A percentile compares a stretch with the other conserved stretches of the same genome.
Evolutionary conservation across 1,284 basidiomycete genomes (phyloP).

Genomic region (Bondarzewia mesenterica): DNA sequence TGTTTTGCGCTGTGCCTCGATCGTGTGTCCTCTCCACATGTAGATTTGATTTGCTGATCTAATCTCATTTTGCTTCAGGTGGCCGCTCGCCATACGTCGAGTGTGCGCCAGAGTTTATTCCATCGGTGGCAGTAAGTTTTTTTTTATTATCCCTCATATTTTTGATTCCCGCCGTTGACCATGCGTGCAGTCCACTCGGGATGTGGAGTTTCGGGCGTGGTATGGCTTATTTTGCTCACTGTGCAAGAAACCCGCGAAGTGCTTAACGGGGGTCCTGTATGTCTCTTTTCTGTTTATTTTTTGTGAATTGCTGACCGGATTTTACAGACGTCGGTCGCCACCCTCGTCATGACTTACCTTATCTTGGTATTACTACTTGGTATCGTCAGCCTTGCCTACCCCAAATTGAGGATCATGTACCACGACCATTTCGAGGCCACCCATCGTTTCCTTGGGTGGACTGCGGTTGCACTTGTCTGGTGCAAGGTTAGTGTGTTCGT

Average conservation of each 20-base stretch:
- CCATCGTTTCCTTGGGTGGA: conserved; percentile 53
- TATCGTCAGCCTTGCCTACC: conserved; percentile 43
- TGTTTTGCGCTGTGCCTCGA: conserved; percentile 39
- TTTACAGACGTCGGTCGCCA: conserved; percentile 35
- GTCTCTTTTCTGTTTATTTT: conserved; percentile 1
- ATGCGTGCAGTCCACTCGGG: conserved; percentile 40
- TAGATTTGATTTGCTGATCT: neutral
- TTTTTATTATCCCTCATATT: neutral
- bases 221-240: conserved; percentile 46
- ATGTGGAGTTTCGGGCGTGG: conserved; percentile 41
- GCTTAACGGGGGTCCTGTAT: conserved; percentile 30
- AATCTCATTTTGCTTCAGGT: conserved; percentile 23
- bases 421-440: conserved; percentile 47
- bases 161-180: neutral
- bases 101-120: conserved; percentile 48
- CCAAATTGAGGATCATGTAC: conserved; percentile 33
- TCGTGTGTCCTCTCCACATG: conserved; percentile 27
- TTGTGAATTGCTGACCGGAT: neutral
- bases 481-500: conserved; percentile 28
- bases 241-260: conserved; percentile 45
- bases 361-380: conserved; percentile 41
- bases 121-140: conserved; percentile 38
- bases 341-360: conserved; percentile 43
- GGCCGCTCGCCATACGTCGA: conserved; percentile 45
- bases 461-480: conserved; percentile 44